Percentiles rank a stretch among this genome's conserved stretches.
phyloP scores from a whole-genome alignment of 441 rosid genomes.

The Pelargonium myrrhifolium region DNA sequence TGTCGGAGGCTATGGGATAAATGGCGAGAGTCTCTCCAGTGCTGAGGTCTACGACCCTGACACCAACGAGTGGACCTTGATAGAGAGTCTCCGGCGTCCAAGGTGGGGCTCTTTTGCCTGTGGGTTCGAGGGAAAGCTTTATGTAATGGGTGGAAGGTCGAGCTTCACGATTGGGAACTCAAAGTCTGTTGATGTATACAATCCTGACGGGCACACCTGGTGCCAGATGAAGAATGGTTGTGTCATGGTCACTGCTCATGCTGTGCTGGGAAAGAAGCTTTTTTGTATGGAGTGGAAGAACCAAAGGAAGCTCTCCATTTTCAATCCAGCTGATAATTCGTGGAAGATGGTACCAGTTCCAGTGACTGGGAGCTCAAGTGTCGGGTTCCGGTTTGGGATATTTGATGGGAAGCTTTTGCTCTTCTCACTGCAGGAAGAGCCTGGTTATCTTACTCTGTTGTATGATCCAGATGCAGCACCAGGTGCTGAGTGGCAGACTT shows the following conservation, averaged over 20 bases:
- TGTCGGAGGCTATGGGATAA: constrained; percentile 73
- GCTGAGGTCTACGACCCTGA: constrained; percentile 80
- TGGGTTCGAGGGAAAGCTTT: constrained; percentile 73
- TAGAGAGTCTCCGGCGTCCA: constrained; percentile 78
- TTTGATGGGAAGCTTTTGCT: constrained; percentile 68
- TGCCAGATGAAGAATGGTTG: constrained; percentile 76
- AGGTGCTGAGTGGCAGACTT: constrained; percentile 65
- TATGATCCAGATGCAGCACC: constrained; percentile 71
- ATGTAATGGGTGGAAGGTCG: constrained; percentile 96
- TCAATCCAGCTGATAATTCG: constrained; percentile 54
- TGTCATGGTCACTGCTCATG: constrained; percentile 94
- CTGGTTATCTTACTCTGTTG: constrained; percentile 48
- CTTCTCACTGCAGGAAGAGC: constrained; percentile 54
- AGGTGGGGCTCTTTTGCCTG: constrained; percentile 93
- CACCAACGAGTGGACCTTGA: constrained; percentile 50
- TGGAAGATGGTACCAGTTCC: constrained; percentile 89
- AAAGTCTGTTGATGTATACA: constrained; percentile 65
- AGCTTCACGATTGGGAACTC: constrained; percentile 93
- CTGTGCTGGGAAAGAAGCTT: constrained; percentile 66
- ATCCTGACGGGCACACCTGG: constrained; percentile 65
- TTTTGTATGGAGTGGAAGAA: constrained; percentile 94
- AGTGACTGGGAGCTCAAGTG: constrained; percentile 63
- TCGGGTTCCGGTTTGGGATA: constrained; percentile 73
- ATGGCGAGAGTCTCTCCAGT: constrained; percentile 67
- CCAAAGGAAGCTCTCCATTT: constrained; percentile 73